Evolutionary conservation across 1,284 basidiomycete genomes (phyloP).

Genomic region (Tilletia setariae): DNA sequence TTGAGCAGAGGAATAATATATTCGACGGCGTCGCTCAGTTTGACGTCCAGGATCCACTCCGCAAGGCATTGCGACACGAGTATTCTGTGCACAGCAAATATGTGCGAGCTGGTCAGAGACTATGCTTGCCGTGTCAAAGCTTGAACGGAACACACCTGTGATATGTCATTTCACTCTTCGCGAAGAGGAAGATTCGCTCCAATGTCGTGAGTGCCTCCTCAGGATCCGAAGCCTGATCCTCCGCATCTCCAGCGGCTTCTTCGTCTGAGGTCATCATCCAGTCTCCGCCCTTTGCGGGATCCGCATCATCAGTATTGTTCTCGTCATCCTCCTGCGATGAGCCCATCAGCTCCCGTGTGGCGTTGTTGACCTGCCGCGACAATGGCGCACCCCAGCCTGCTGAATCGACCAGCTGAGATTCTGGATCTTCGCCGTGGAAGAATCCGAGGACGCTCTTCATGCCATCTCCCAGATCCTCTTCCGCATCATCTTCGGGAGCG

Average conservation of each 20-base stretch:
- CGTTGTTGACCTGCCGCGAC: conserved; percentile 7
- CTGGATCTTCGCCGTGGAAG: conserved; percentile 12
- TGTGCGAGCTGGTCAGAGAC: neutral
- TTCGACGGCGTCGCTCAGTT: conserved; percentile 83
- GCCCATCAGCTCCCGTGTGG: neutral
- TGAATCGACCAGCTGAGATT: conserved; percentile 5
- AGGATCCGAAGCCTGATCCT: conserved; percentile 1
- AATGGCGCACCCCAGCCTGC: neutral
- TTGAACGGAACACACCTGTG: conserved; percentile 59
- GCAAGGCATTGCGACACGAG: conserved; percentile 63
- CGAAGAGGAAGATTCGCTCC: conserved; percentile 91
- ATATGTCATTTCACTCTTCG: conserved; percentile 76
- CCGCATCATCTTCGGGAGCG: neutral
- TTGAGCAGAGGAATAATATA: conserved; percentile 88
- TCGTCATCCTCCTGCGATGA: neutral
- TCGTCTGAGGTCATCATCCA: neutral
- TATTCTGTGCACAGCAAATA: conserved; percentile 54
- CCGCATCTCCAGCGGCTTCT: neutral
- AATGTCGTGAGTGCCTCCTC: conserved; percentile 62
- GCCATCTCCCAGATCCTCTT: neutral
- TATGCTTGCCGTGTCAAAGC: neutral
- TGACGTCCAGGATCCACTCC: conserved; percentile 55
- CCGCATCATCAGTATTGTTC: neutral
- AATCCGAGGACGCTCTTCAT: neutral
- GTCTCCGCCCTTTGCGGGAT: neutral